Evolutionary conservation across 2,329 filamentous ascomycete genomes (phyloP).

Genomic region (Pseudomassariella vexata): DNA sequence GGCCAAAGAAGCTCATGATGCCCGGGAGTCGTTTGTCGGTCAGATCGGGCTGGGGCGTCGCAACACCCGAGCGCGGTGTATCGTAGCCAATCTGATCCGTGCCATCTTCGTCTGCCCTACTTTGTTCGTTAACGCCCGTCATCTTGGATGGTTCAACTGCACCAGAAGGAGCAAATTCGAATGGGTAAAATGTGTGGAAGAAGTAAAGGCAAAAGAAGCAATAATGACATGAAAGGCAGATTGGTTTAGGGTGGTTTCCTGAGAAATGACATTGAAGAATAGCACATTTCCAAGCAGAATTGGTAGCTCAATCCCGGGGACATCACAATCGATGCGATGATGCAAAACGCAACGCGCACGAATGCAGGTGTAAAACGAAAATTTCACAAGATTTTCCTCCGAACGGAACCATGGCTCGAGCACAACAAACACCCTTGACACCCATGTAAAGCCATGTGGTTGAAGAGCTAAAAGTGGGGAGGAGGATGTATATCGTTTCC

Average conservation of each 20-base stretch:
- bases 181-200: conserved; percentile 6
- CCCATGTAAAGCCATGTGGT: conserved; percentile 10
- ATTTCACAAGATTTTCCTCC: conserved; percentile 8
- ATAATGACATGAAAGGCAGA: conserved; percentile 1
- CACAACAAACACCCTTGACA: no score
- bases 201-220: conserved; percentile 1
- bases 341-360: conserved; percentile 2
- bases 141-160: conserved; percentile 17
- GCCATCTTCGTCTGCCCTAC: conserved; percentile 64
- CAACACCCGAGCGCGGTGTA: conserved; percentile 83
- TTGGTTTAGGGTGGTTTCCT: conserved; percentile 8
- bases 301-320: conserved; percentile 7
- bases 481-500: no score
- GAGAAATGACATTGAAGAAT: conserved; percentile 7
- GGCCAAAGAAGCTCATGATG: conserved; percentile 96
- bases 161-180: no score
- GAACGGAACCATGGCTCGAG: conserved; percentile 6
- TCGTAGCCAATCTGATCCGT: conserved; percentile 76
- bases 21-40: conserved; percentile 92
- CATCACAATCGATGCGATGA: conserved; percentile 6
- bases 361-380: conserved; percentile 5
- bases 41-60: conserved; percentile 88
- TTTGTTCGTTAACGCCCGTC: conserved; percentile 43
- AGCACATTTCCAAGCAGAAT: conserved; percentile 8
- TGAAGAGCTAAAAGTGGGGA: conserved; percentile 10